Base-by-base conservation (phyloP, 2,329 filamentous ascomycete genomes). In the Phaeosphaeria sp. region DNA sequence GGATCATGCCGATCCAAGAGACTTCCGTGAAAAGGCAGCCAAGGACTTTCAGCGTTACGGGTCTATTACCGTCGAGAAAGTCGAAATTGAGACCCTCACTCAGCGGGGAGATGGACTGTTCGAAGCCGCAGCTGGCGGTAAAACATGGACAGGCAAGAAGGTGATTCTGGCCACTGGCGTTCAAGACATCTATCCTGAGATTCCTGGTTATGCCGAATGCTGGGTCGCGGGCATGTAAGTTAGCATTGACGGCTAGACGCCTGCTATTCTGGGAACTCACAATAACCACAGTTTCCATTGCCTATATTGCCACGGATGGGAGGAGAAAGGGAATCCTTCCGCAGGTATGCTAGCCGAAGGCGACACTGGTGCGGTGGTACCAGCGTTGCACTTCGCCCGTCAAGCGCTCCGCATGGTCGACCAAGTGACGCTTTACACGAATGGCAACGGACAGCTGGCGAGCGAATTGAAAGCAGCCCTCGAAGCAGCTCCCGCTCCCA, bases 131-230 rank as follows among this genome's bases (percentile, higher is more conserved):
- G 84, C 84, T 55, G 72, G 64, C 0, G 83, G 82, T 0, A 65
- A 69, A 2, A 66, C 59, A 1, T 87, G 80, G 66, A 65, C 69
- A 6, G 84, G 83, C 0, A 77, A 77, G 51, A 87, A 84, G 57
- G 55, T 89, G 0, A 79, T 85, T 1, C 68, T 89, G 1, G 85
- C 83, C 0, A 83, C 72, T 0, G 86, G 86, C 0, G 74, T 84
- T 1, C 68, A 67, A 30, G 86, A 88, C 61, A 60, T 83, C 0
- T 66, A 81, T 40, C 81, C 81, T 0, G 75, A 81, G 20, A 81
- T 86, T 46, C 27, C 52, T 2, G 85, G 86, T 0, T 87, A 85
- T 57, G 75, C 61, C 0, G 81, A 85, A 27, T 81, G 80, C 55
- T 88, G 83, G 83, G 81, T 73, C 2, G 74, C 66, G 21, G 78